Base-by-base conservation (phyloP, 75 land plant genomes). In the Cryptomeria japonica region DNA sequence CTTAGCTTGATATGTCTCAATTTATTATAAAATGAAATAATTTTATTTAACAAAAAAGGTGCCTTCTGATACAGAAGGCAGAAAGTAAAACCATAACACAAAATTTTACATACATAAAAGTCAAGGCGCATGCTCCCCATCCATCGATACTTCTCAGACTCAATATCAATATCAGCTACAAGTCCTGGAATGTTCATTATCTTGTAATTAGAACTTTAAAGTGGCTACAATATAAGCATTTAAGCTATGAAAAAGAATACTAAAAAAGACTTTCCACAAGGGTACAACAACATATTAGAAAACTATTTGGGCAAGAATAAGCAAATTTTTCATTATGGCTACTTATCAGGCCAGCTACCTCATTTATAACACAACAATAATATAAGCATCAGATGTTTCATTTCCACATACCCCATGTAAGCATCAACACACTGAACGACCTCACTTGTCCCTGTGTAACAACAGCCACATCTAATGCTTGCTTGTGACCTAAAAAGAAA, bases 161-260 rank as follows among this genome's bases (percentile, higher is more conserved):
- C 99, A 82, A 97, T 92, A 87, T 97, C 99, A 78, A 97, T 94
- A 92, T 97, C 99, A 64, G 99, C 99, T 73, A 97, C 93, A 47
- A 97, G 86, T 85, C 99, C 99, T 97, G 90, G 46, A 89, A 89
- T 82, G 83, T 55, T 85, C 47, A 76, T 41, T 36, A 87, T 11
- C 18, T 55, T 85, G 32, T 37, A n/a, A 75, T 85, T 37, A 85
- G 73, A 18, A 10, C 77, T 36, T 19, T 10, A 56, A 85, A 9
- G 42, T 56, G 15, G 83, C 86, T 38, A 56, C 82, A 53, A 70
- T 70, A 73, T 83, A 38, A 0, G 19, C 28, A n/a, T 25, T 36
- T 38, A 12, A 36, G 32, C 86, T 28, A 41, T 15, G 12, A 87
- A 87, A 78, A 39, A 10, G 39, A 31, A 46, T 11, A 82, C 19